Evolutionary conservation across 768 basidiomycete genomes (phyloP).

Genomic region (Pleurotus djamor): DNA sequence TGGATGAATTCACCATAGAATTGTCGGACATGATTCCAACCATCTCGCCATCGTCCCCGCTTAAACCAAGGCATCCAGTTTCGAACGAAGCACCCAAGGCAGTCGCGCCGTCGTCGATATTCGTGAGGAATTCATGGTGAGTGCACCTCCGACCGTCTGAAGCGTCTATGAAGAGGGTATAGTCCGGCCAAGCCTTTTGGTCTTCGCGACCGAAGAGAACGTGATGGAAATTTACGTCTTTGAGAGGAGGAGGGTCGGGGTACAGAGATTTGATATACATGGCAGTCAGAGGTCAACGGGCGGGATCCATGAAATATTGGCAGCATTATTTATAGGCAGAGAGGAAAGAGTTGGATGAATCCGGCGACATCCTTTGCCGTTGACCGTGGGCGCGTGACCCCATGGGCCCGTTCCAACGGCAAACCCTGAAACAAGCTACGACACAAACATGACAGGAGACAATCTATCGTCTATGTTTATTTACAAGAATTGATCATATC

Average conservation of each 20-base stretch:
- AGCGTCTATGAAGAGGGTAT: constrained; percentile 53
- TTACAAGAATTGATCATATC: constrained; percentile 46
- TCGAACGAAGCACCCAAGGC: constrained; percentile 44
- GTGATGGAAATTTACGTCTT: constrained; percentile 54
- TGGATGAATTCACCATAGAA: constrained; percentile 47
- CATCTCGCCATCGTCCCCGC: constrained; percentile 46
- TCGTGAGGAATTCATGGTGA: constrained; percentile 47
- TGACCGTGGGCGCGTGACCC: too few relatives aligned
- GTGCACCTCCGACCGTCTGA: constrained; percentile 43
- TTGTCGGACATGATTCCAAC: constrained; percentile 74
- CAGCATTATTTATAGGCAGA: not conserved
- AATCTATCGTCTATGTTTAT: too few relatives aligned
- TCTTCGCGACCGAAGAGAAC: constrained; percentile 53
- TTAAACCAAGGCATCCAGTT: constrained; percentile 57
- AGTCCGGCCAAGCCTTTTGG: constrained; percentile 55
- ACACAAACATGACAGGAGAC: too few relatives aligned
- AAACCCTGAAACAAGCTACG: too few relatives aligned
- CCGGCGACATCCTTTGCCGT: too few relatives aligned
- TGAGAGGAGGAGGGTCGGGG: constrained; percentile 46
- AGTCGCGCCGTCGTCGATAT: constrained; percentile 54
- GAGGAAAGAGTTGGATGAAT: not conserved
- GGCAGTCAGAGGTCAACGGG: not conserved
- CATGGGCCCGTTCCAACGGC: too few relatives aligned
- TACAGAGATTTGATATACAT: constrained; percentile 62
- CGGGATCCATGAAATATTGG: not conserved